Evolutionary conservation across 805 yeast species (phyloP).

Genomic region (Ogataea ganodermae): DNA sequence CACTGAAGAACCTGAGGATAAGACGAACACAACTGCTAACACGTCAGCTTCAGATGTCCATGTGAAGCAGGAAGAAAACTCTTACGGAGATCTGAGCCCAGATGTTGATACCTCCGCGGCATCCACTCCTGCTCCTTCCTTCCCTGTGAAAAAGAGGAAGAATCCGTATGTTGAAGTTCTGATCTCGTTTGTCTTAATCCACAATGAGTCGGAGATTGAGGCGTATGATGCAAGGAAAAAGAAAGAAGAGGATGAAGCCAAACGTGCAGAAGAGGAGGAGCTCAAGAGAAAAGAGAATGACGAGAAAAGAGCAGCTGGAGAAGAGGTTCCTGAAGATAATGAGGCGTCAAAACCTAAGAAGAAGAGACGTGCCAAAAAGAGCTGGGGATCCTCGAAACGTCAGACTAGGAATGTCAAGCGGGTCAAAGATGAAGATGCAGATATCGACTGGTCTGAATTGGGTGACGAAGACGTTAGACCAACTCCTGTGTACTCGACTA

Average conservation of each 20-base stretch:
- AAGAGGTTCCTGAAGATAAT: conserved; percentile 31
- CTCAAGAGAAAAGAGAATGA: conserved; percentile 25
- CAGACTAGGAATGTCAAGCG: conserved; percentile 28
- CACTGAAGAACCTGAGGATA: background rate
- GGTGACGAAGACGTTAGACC: conserved; percentile 47
- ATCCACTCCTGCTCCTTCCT: conserved; percentile 10
- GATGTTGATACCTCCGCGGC: conserved; percentile 13
- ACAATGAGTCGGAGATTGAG: conserved; percentile 51
- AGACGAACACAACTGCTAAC: background rate
- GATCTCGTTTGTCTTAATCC: conserved; percentile 51
- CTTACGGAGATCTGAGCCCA: conserved; percentile 10
- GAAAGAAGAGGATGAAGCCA: conserved; percentile 22
- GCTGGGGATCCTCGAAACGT: conserved; percentile 33
- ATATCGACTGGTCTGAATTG: conserved; percentile 23
- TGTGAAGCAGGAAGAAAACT: conserved; percentile 3
- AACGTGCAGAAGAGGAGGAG: conserved; percentile 28
- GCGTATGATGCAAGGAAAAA: conserved; percentile 41
- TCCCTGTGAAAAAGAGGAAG: conserved; percentile 19
- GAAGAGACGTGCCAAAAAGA: conserved; percentile 29
- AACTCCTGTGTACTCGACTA: conserved; percentile 52
- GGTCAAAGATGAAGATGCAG: conserved; percentile 25
- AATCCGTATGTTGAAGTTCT: conserved; percentile 41
- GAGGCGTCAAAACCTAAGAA: conserved; percentile 19
- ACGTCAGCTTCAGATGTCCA: background rate
- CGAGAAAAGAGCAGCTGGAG: conserved; percentile 29